Conservation (phyloP, 108 stramenopile species). For the Hondaea fermentalgiana region DNA sequence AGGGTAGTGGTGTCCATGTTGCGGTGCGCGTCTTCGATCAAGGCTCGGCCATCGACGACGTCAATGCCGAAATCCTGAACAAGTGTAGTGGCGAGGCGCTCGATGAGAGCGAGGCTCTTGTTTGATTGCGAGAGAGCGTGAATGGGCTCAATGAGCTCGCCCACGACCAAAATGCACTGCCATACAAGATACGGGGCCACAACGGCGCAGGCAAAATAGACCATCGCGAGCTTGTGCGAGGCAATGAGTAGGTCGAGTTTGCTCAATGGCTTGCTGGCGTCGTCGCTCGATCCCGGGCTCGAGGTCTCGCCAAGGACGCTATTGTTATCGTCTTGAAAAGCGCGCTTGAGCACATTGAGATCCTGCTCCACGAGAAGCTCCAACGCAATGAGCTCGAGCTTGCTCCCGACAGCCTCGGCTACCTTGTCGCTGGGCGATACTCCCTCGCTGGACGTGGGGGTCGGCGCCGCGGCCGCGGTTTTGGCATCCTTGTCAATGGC, state of each 20-base stretch:
- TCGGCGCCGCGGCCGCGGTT: neutral
- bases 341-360: neutral
- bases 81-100: neutral
- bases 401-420: neutral
- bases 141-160: slow-evolving; percentile 13
- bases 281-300: neutral
- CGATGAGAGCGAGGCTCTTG: slow-evolving; percentile 1
- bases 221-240: neutral
- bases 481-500: neutral
- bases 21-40: neutral
- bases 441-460: neutral
- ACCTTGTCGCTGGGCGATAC: neutral
- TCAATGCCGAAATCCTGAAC: neutral
- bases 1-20: slow-evolving; percentile 11
- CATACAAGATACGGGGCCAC: neutral
- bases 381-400: neutral
- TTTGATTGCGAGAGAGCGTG: neutral
- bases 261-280: neutral
- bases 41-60: neutral
- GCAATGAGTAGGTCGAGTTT: neutral
- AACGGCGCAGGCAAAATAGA: neutral
- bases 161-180: neutral
- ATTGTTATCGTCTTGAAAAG: neutral
- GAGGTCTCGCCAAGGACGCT: neutral
- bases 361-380: slow-evolving; percentile 10